Evolutionary conservation across 495 filamentous ascomycete genomes (phyloP), one percentile per base, ranked within the genome.

Genomic region (Hamigera avellanea): DNA sequence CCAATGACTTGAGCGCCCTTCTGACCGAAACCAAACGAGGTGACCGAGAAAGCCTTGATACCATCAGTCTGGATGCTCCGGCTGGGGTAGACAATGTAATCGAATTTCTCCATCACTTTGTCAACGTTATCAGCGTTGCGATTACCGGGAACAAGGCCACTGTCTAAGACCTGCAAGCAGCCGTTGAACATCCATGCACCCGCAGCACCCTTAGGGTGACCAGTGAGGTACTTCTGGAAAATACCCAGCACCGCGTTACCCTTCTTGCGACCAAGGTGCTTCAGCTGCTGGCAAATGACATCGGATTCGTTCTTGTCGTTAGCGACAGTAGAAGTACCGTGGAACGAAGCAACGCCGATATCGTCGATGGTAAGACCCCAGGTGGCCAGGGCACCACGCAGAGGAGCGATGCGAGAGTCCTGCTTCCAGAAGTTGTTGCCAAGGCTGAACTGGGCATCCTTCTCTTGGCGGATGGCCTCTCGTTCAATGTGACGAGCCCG

Each of bases 161-260:
- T 80, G 62, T 95, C 93, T 46, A 99, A 69, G 35, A 93, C 85
- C 61, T 99, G 91, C 54, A 99, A 63, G 54, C 83, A 85, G 42
- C 91, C 91, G 66, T 99, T 99, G 72, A 96, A 81, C 91, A 96
- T 96, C 89, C 89, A 99, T 30, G 88, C 91, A 60, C 91, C 91
- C 33, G 91, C 91, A 50, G 91, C 89, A 78, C 91, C 91, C 76
- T 99, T 99, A 46, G 91, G 91, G 60, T 99, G 91, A 49, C 91
- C 91, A 12, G 91, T 99, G 26, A 99, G 78, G 57, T 94, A 96
- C 60, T 99, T 99, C 61, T 99, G 91, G 83, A 96, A 99, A 56
- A 99, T 89, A 62, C 91, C 91, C 40, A 96, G 60, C 6, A 99
- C 68, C 18, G 93, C 86, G 56, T 99, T 96, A 49, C 91, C 91